Percentiles rank a stretch among this genome's conserved stretches.
Conservation (phyloP, 192 early-diverging fungal species). For the Dimargaris cristalligena region DNA sequence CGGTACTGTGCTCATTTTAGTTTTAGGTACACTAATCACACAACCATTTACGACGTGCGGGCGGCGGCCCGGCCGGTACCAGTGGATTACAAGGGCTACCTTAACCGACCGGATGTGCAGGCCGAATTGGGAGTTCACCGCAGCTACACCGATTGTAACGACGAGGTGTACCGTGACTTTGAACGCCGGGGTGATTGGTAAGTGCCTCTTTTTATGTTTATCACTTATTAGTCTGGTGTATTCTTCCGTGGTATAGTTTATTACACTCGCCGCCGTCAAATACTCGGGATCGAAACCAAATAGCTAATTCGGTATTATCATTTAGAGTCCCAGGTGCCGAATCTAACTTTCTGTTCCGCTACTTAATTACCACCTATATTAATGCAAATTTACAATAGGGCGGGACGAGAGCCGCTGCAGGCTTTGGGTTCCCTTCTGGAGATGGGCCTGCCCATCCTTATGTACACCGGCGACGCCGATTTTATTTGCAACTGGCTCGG, state of each 20-base stretch:
- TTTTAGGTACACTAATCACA: slow-evolving; percentile 8
- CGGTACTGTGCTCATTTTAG: background rate
- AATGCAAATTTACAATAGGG: background rate
- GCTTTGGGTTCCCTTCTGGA: slow-evolving; percentile 36
- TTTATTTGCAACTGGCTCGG: slow-evolving; percentile 61
- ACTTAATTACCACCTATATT: background rate
- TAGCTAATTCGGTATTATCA: too few relatives aligned
- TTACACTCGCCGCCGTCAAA: slow-evolving; percentile 5
- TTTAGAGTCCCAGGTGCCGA: background rate
- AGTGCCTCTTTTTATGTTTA: slow-evolving; percentile 14
- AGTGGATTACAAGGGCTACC: slow-evolving; percentile 38
- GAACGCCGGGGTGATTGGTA: slow-evolving; percentile 30
- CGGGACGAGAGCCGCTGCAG: slow-evolving; percentile 9
- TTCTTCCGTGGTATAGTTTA: background rate
- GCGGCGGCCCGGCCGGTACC: slow-evolving; percentile 34
- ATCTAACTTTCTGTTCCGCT: slow-evolving; percentile 7
- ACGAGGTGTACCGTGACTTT: slow-evolving; percentile 24
- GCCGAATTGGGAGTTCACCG: slow-evolving; percentile 31
- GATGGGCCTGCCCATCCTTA: slow-evolving; percentile 33
- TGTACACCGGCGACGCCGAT: slow-evolving; percentile 71
- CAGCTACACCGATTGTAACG: slow-evolving; percentile 33
- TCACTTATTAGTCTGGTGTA: background rate
- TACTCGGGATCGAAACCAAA: background rate
- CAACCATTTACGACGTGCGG: slow-evolving; percentile 43
- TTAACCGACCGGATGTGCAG: slow-evolving; percentile 30